A percentile compares a stretch with the other conserved stretches of the same genome.
Evolutionary conservation across 495 filamentous ascomycete species (phyloP).

Genomic region (Xylaria curta): DNA sequence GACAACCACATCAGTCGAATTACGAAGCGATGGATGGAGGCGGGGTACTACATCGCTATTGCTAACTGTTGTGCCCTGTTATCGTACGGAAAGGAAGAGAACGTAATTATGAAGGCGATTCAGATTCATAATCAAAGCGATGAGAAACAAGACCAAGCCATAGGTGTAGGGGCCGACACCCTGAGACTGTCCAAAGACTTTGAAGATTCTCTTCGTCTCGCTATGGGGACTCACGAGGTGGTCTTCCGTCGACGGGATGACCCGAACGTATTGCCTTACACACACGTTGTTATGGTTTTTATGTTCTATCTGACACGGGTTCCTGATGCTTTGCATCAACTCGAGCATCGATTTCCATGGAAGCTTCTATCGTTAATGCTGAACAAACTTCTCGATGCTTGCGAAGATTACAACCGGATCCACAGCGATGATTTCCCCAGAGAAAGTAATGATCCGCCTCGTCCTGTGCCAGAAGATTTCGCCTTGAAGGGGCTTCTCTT

Average conservation of each 20-base stretch:
- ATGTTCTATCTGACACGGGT: conserved; percentile 63
- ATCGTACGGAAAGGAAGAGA: conserved; percentile 48
- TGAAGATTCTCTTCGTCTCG: conserved; percentile 37
- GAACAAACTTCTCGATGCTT: conserved; percentile 63
- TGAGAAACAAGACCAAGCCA: conserved; percentile 21
- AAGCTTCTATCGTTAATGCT: conserved; percentile 64
- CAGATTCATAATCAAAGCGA: conserved; percentile 34
- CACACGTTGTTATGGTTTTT: conserved; percentile 75
- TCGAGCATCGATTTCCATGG: conserved; percentile 68
- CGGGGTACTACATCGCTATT: conserved; percentile 70
- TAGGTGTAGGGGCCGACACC: conserved; percentile 12
- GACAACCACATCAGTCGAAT: conserved; percentile 65
- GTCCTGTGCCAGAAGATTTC: conserved; percentile 87
- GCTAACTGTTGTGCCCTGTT: conserved; percentile 50
- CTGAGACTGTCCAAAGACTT: conserved; percentile 33
- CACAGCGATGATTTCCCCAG: conserved; percentile 60
- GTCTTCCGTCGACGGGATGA: conserved; percentile 67
- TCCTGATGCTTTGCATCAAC: conserved; percentile 55
- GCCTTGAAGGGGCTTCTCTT: conserved; percentile 77
- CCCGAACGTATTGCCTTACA: conserved; percentile 67
- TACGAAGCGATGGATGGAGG: conserved; percentile 66
- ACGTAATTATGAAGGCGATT: conserved; percentile 43
- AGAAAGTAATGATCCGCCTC: conserved; percentile 55
- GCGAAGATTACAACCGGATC: conserved; percentile 48
- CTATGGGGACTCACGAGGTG: conserved; percentile 49